Conservation (phyloP, 345 rosid genomes). For the Eucalyptus tenuipes region DNA sequence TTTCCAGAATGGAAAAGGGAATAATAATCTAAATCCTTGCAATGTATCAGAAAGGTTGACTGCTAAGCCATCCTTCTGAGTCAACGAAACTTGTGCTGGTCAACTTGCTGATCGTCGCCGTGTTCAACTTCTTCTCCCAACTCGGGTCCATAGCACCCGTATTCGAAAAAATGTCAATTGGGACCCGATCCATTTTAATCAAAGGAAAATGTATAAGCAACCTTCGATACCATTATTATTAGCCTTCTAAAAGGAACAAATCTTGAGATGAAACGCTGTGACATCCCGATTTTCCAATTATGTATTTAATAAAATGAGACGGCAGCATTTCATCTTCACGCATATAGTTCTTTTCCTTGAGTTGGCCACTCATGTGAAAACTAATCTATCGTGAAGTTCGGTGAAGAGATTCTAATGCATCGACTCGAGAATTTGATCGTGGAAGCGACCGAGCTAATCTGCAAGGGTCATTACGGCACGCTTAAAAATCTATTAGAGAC, state of each 20-base stretch:
- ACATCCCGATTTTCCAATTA: too few relatives aligned
- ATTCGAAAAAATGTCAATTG: slow-evolving; percentile 16
- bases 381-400: too few relatives aligned
- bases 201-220: neutral
- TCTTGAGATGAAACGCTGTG: neutral
- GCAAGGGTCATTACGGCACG: too few relatives aligned
- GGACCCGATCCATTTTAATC: slow-evolving; percentile 2
- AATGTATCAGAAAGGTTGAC: neutral
- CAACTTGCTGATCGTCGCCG: neutral
- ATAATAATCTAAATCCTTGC: neutral
- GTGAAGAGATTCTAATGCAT: too few relatives aligned
- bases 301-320: too few relatives aligned
- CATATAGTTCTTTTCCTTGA: too few relatives aligned
- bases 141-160: slow-evolving; percentile 15
- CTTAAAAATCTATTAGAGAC: too few relatives aligned
- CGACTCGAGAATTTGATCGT: too few relatives aligned
- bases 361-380: too few relatives aligned
- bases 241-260: neutral
- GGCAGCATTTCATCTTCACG: too few relatives aligned
- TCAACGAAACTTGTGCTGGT: slow-evolving; percentile 22
- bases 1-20: neutral
- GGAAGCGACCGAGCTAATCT: too few relatives aligned
- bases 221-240: neutral
- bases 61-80: slow-evolving; percentile 34
- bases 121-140: slow-evolving; percentile 24